Base-by-base conservation (phyloP, 1,284 basidiomycete genomes). In the Thelephora terrestris region DNA sequence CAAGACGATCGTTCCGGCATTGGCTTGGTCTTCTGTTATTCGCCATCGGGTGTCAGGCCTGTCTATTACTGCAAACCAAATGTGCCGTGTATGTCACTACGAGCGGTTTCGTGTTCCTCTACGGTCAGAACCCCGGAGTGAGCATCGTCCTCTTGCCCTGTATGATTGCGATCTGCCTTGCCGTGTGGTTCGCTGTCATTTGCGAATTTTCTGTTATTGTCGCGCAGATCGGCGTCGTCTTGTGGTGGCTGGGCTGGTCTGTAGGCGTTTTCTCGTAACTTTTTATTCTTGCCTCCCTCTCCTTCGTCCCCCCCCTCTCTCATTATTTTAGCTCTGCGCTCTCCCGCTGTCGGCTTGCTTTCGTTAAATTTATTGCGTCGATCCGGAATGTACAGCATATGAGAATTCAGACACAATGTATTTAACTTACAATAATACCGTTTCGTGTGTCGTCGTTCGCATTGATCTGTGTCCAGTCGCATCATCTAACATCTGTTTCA, bases 161-260 rank as follows among this genome's bases (percentile, higher is more conserved):
- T 52, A 84, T 79, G 56, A 76, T 71, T 70, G 60, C 75, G 12
- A 64, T 64, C 9, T 76, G 82, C 18, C 36, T 81, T 12, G 73
- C 80, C 18, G 79, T 80, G 56, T 85, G 81, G 78, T 61, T 70
- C 52, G 76, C 78, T 7, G 75, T 83, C 35, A 45, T 74, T 7
- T 59, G 77, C 20, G 81, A 83, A 57, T 58, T 68, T 46, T 69
- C 64, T 37, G 61, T 85, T 47, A 70, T 84, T 5, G 52, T 78
- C 21, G 66, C 77, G 47, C 71, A 85, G 58, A 47, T 77, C 42
- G 76, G 70, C 3, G 74, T 81, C 18, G 62, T 79, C 35, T 56
- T 70, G 18, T 86, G 83, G 83, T 86, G 84, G 83, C 54, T 75
- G 47, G 81, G 80, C 29, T 86, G 83, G 83, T 68, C 68, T 21